A percentile compares a stretch with the other conserved stretches of the same genome.
Conservation (phyloP, 2,329 filamentous ascomycete genomes). For the Coniella lustricola region DNA sequence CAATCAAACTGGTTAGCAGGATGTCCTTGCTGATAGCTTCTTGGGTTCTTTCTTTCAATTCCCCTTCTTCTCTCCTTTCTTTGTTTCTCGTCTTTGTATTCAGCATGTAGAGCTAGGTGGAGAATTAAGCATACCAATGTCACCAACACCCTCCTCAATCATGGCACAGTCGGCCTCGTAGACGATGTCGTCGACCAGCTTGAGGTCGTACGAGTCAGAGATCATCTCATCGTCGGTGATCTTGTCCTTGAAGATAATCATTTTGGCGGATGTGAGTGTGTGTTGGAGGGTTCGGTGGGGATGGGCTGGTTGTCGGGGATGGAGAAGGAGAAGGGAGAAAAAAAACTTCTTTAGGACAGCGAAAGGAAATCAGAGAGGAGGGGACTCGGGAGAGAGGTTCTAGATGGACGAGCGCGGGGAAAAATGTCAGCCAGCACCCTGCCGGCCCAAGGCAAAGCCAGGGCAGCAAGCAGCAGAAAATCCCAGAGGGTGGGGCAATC, state of each 20-base stretch:
- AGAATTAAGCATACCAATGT: slow-evolving; percentile 54
- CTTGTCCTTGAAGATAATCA: slow-evolving; percentile 76
- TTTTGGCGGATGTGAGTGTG: slow-evolving; percentile 42
- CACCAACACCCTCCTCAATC: slow-evolving; percentile 70
- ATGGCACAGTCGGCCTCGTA: slow-evolving; percentile 92
- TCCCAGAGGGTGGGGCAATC: no score
- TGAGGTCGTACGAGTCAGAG: slow-evolving; percentile 87
- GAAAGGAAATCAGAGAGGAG: slow-evolving; percentile 4
- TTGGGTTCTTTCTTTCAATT: no score
- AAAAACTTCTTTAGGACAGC: slow-evolving; percentile 5
- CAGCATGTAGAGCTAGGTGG: neutral
- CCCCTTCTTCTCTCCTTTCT: neutral
- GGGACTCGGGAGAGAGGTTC: neutral
- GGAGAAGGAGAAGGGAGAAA: neutral
- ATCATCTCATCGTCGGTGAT: slow-evolving; percentile 90
- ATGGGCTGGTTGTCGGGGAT: slow-evolving; percentile 21
- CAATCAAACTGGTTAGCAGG: neutral
- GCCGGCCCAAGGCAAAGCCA: neutral
- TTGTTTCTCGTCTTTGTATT: neutral
- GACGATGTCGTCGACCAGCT: slow-evolving; percentile 65
- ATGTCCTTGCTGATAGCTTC: no score
- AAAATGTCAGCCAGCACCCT: slow-evolving; percentile 3
- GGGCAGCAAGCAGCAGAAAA: slow-evolving; percentile 14
- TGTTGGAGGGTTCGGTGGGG: slow-evolving; percentile 14
- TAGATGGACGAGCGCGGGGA: slow-evolving; percentile 14